A percentile compares a stretch with the other conserved stretches of the same genome.
Evolutionary conservation across 495 filamentous ascomycete genomes (phyloP).

Genomic region (Lasiosphaeria miniovina): DNA sequence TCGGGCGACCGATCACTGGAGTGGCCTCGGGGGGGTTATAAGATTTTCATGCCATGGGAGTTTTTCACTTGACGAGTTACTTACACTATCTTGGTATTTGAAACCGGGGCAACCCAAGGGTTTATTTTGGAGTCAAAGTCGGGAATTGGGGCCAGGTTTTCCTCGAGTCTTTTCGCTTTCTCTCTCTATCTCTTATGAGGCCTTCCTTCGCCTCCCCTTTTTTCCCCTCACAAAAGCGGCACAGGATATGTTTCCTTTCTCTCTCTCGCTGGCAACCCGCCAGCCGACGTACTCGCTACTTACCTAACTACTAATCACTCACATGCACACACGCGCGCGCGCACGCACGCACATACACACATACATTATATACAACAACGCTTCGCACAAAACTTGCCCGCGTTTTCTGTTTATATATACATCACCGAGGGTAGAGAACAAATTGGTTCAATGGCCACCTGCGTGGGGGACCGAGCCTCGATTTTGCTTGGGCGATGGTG

Average conservation of each 20-base stretch:
- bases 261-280: neutral
- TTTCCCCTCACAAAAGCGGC: too few relatives aligned
- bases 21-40: slow-evolving; percentile 8
- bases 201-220: too few relatives aligned
- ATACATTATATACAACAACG: neutral
- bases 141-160: neutral
- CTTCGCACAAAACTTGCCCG: neutral
- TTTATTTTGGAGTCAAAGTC: neutral
- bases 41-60: slow-evolving; percentile 12
- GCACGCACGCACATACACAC: neutral
- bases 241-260: too few relatives aligned
- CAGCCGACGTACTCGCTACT: neutral
- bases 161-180: neutral
- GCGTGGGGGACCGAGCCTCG: neutral
- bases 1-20: slow-evolving; percentile 37
- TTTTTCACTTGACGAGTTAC: slow-evolving; percentile 4
- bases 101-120: slow-evolving; percentile 1
- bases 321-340: too few relatives aligned
- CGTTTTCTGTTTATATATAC: neutral
- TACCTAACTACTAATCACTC: neutral
- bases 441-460: neutral
- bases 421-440: neutral
- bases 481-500: neutral
- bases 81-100: slow-evolving; percentile 9
- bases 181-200: neutral